Base-by-base conservation (phyloP, 2,329 filamentous ascomycete genomes). In the Stagonosporopsis vannaccii region DNA sequence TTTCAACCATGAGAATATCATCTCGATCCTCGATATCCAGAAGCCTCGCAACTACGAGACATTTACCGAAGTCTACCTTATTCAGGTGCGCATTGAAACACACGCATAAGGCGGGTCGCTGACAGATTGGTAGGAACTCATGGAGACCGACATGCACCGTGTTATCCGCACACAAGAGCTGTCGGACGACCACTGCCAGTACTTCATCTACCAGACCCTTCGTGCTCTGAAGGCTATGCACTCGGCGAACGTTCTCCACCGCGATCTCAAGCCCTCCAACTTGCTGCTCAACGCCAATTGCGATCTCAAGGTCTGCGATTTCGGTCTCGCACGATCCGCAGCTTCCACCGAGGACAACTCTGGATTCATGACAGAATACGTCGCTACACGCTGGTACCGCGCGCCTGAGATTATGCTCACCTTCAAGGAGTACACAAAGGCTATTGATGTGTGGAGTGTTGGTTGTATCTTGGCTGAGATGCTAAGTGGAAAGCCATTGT, bases 301-400 rank as follows among this genome's bases (percentile, higher is more conserved):
- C 79, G 95, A 99, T 80, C 84, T 99, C 67, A 99, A 99, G 80
- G 95, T 99, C 67, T 99, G 95, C 80, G 95, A 99, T 78, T 99
- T 99, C 73, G 95, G 95, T 74, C 87, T 99, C 54, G 95, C 95
- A 44, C 89, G 93, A 72, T 98, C 94, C 9, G 95, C 95, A 12
- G 95, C 95, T 8, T 97, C 94, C 9, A 96, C 96, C 67, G 95
- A 99, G 74, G 95, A 99, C 78, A 99, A 99, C 80, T 97, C 94
- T n/a, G 95, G 95, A 20, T 99, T 99, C 86, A 99, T 99, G 95
- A 99, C 95, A 15, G 95, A 99, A 96, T 99, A 99, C 76, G 95
- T 99, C 54, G 95, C 95, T 47, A 99, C 95, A 42, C 89, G 95
- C 72, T 99, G 95, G 95, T 99, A 99, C 80, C 92, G 95, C 78